These are phyloP conservation scores for Leccinum pellstonianum DNA, from an alignment of 768 basidiomycete genomes.

Conservation along the genomic window DNA sequence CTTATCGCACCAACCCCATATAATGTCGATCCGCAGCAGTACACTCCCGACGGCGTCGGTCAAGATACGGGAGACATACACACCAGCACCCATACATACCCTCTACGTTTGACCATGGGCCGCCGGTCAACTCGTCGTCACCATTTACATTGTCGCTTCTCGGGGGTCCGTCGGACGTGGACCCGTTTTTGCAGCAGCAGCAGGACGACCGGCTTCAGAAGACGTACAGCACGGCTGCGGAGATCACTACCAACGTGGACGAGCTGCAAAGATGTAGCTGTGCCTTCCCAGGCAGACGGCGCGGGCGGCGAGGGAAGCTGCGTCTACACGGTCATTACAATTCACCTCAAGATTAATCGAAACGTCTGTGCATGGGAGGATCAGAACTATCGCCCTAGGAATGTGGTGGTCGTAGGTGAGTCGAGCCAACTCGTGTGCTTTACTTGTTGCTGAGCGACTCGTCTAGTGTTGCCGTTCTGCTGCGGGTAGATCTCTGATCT, in stretches of 20 bases:
- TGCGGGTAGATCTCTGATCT: no score
- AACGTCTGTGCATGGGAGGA: no score
- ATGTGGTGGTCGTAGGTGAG: no score
- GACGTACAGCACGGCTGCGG: conserved; percentile 57
- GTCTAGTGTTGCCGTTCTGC: no score
- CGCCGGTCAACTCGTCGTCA: conserved; percentile 21
- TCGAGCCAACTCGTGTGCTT: no score
- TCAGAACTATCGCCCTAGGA: no score
- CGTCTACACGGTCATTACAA: no score
- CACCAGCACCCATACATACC: conserved; percentile 13
- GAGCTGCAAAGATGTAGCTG: conserved; percentile 46
- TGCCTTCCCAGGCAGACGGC: no score
- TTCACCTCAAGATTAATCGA: no score
- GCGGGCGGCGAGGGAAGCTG: no score
- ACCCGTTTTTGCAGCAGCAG: conserved; percentile 36
- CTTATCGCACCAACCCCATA: conserved; percentile 33
- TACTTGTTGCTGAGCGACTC: no score
- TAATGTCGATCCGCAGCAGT: conserved; percentile 12
- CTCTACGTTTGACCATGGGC: conserved; percentile 20
- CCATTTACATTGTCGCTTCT: conserved; percentile 28
- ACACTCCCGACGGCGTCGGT: not conserved
- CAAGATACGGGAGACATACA: not conserved
- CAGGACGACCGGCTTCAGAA: conserved; percentile 47
- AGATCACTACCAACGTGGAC: conserved; percentile 73
- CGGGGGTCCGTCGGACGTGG: conserved; percentile 27